Evolutionary conservation across 345 rosid genomes (phyloP), one percentile per base, ranked within the genome.

Genomic region (Sonneratia alba): DNA sequence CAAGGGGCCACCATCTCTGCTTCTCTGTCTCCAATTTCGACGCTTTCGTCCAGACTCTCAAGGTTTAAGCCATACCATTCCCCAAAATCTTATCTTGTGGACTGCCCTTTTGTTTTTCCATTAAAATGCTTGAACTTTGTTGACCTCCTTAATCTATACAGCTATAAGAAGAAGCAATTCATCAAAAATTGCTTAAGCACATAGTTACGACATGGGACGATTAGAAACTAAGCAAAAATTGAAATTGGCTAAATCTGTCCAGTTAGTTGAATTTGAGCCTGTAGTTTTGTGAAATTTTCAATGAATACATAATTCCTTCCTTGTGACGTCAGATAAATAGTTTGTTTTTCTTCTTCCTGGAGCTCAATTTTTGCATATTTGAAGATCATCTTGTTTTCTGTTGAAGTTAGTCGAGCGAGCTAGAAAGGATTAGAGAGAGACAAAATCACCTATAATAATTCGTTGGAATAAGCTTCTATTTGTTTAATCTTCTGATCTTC

Each of bases 1-100:
- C 88, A 45, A 71, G 88, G 72, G 92, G 97, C 62, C 96, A 90
- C 71, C 97, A 91, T 73, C 76, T 94, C 80, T 90, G 95, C 86
- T 81, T 94, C 89, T 72, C 90, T 22, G 82, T 90, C 79, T 75
- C 97, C 69, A 82, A 91, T 74, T 91, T 90, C 74, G 96, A 90
- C 49, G 78, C 89, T 48, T 87, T 90, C 70, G 77, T 90, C 59
- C 76, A 66, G 4, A 71, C 84, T 73, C 93, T 94, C 85, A 81
- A 85, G 97, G 97, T 91, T 13, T 18, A 36, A 16, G 24, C 48
- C 40, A 66, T 32, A 61, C 14, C 57, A 1, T 3, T 36, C 24
- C 24, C 16, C 9, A 49, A 32, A 43, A 34, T 68, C 37, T 49
- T 16, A 34, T 11, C 27, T 49, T 53, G 9, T 19, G 18, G 6